These are phyloP conservation scores for Candida albicans DNA, from an alignment of 1,139 yeast species.

Conservation along the genomic window DNA sequence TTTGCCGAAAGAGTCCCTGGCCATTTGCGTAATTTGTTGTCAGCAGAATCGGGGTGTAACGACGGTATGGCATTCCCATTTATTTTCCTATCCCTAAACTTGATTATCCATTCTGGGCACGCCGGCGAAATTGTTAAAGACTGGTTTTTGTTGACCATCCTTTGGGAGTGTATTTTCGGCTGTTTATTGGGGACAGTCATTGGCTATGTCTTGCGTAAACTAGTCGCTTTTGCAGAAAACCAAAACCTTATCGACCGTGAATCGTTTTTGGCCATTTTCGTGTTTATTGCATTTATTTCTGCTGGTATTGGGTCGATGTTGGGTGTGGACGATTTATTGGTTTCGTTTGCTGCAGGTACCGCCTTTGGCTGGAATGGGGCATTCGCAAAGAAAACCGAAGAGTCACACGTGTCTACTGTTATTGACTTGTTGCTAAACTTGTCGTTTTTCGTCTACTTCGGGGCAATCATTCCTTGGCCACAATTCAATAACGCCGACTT, in stretches of 20 bases:
- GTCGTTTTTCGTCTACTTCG: slow-evolving; percentile 90
- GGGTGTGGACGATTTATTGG: slow-evolving; percentile 90
- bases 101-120: slow-evolving; percentile 67
- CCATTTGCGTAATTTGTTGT: slow-evolving; percentile 81
- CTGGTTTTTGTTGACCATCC: slow-evolving; percentile 77
- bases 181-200: slow-evolving; percentile 71
- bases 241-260: slow-evolving; percentile 84
- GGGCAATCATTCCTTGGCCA: slow-evolving; percentile 93
- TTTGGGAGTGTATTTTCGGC: slow-evolving; percentile 90
- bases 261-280: slow-evolving; percentile 87
- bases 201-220: slow-evolving; percentile 74
- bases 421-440: slow-evolving; percentile 81
- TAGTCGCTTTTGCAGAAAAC: slow-evolving; percentile 76
- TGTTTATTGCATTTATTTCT: slow-evolving; percentile 80
- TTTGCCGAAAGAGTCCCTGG: slow-evolving; percentile 98
- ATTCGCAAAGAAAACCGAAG: slow-evolving; percentile 84
- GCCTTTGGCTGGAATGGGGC: slow-evolving; percentile 98
- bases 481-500: slow-evolving; percentile 64
- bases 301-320: slow-evolving; percentile 93
- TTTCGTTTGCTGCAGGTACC: slow-evolving; percentile 94
- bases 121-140: slow-evolving; percentile 73
- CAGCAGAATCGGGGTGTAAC: slow-evolving; percentile 96
- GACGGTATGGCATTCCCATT: slow-evolving; percentile 99
- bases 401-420: slow-evolving; percentile 88
- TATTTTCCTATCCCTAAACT: slow-evolving; percentile 69